Percentiles rank a stretch among this genome's conserved stretches.
Evolutionary conservation across 164 flowering plant species (phyloP).

Genomic region (Stephania japonica): DNA sequence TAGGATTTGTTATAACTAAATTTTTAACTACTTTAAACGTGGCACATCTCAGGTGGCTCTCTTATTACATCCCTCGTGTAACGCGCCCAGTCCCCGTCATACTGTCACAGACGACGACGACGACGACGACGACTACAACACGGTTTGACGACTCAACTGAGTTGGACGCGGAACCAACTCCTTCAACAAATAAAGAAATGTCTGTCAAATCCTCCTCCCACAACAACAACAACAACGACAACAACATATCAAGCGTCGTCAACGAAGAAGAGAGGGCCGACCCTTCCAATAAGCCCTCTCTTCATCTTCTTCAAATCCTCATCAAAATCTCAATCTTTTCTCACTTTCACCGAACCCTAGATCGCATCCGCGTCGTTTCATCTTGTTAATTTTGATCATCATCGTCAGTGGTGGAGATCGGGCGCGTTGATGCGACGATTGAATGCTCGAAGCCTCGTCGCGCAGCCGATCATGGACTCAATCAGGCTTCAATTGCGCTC

Average conservation of each 20-base stretch:
- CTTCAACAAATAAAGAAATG: too few relatives aligned
- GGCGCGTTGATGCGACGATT: slow-evolving; percentile 64
- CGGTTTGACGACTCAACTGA: too few relatives aligned
- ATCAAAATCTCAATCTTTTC: not conserved
- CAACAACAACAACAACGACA: too few relatives aligned
- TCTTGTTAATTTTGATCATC: not conserved
- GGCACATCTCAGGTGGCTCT: not conserved
- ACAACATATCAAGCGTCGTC: too few relatives aligned
- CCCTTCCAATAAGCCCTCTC: slow-evolving; percentile 5
- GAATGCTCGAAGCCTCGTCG: slow-evolving; percentile 33
- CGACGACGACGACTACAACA: too few relatives aligned
- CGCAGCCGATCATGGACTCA: slow-evolving; percentile 40
- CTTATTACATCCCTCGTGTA: too few relatives aligned
- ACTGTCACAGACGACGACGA: not conserved
- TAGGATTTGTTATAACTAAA: too few relatives aligned
- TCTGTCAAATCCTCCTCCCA: too few relatives aligned
- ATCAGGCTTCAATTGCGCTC: slow-evolving; percentile 47
- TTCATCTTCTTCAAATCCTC: not conserved
- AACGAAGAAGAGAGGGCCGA: not conserved
- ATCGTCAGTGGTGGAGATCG: not conserved
- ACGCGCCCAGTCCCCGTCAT: not conserved
- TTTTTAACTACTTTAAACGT: not conserved
- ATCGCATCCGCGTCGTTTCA: too few relatives aligned
- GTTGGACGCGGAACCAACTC: too few relatives aligned
- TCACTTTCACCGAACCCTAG: too few relatives aligned